Evolutionary conservation across 345 rosid genomes (phyloP), one percentile per base, ranked within the genome.

Genomic region (Gossypium raimondii): DNA sequence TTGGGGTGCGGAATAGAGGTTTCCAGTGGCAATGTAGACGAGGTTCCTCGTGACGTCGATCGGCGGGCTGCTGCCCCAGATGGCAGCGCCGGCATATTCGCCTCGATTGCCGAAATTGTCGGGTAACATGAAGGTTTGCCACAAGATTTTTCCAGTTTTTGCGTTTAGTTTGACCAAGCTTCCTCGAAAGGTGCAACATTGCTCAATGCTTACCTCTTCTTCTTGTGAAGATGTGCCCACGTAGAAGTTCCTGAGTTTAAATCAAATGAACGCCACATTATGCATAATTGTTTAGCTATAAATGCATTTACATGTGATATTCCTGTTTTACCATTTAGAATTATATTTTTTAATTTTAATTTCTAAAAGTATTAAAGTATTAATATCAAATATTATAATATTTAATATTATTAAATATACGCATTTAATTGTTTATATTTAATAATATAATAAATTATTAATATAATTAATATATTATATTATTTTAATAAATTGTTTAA

Each of bases 41-140:
- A 29, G 81, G 75, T 79, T 82, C 53, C 82, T 52, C 18, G 1
- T 2, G 8, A 45, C n/a, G n/a, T 82, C 82, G 27, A 82, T 75
- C 4, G 85, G 20, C 4, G 81, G 85, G 14, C 82, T 82, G 69
- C 85, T 82, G 34, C 81, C 82, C 81, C 82, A 82, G 1, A 79
- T 45, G 1, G 79, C 79, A 57, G 79, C 82, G 62, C 85, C 82
- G 0, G 85, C 78, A 4, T 77, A 82, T 9, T 73, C 75, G 47
- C 75, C 73, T 0, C 9, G 50, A 17, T 44, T 47, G 51, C 74
- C 74, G 9, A 22, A 8, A 57, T 82, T 79, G 24, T 79, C 64
- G 1, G 82, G 82, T 16, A 82, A 13, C 78, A 76, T 79, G 14
- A 52, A 77, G 4, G 82, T 82, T 51, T 71, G 61, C 82, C 82